Percentiles rank a stretch among this genome's conserved stretches.
Conservation (phyloP, 176 grass and related monocot genomes). For the Musa acuminata region DNA sequence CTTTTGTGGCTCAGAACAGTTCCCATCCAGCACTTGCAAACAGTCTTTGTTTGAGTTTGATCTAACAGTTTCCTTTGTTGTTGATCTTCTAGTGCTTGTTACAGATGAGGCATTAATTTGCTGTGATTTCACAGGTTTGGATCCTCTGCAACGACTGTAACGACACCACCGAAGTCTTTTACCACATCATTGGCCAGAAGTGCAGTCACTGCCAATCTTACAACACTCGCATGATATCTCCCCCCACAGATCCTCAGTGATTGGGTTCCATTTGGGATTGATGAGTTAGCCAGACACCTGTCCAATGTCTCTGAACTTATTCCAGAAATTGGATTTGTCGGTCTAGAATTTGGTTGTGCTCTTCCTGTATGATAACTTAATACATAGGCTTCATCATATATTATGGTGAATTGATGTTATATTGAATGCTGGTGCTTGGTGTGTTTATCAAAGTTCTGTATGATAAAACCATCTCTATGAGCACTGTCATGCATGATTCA, state of each 20-base stretch:
- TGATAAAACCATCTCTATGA: too few species aligned
- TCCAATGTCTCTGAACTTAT: neutral
- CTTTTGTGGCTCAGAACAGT: too few species aligned
- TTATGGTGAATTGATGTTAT: too few species aligned
- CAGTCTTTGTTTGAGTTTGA: too few species aligned
- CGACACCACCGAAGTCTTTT: slow-evolving; percentile 58
- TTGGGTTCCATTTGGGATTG: neutral
- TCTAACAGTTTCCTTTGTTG: neutral
- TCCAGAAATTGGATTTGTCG: neutral
- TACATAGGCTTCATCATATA: too few species aligned
- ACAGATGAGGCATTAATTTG: neutral
- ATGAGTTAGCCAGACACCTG: neutral
- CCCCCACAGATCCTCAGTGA: slow-evolving; percentile 39
- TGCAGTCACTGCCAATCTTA: slow-evolving; percentile 72
- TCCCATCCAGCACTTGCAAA: too few species aligned
- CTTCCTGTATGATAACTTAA: too few species aligned
- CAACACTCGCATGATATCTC: slow-evolving; percentile 52
- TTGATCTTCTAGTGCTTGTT: neutral
- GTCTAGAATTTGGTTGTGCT: too few species aligned
- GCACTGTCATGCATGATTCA: too few species aligned
- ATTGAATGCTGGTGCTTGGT: too few species aligned
- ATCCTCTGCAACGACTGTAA: slow-evolving; percentile 84
- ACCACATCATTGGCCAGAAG: slow-evolving; percentile 51
- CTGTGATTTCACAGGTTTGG: slow-evolving; percentile 48
- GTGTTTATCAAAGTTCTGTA: too few species aligned